These are phyloP conservation scores for Durotheca rogersii DNA, from an alignment of 495 filamentous ascomycete genomes.

Conservation along the genomic window DNA sequence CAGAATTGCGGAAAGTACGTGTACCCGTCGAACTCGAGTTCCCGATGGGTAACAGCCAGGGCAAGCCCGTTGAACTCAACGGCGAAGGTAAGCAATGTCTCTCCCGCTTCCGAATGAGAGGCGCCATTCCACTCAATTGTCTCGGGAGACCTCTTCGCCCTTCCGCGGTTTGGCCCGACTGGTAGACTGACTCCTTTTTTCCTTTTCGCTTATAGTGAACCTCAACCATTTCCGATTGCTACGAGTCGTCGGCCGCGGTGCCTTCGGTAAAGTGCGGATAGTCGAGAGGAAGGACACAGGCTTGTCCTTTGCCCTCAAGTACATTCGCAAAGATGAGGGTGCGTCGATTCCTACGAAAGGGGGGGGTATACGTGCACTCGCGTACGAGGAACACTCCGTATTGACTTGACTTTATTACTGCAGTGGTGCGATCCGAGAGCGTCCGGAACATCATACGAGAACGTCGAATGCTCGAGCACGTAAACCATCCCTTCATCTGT, in stretches of 20 bases:
- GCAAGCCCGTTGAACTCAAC: slow-evolving; percentile 87
- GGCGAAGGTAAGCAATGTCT: slow-evolving; percentile 84
- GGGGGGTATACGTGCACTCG: not conserved
- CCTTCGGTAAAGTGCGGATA: slow-evolving; percentile 97
- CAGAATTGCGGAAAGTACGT: slow-evolving; percentile 10
- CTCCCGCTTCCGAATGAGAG: slow-evolving; percentile 5
- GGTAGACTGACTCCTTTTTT: slow-evolving; percentile 17
- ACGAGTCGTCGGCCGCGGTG: slow-evolving; percentile 94
- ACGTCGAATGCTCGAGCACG: slow-evolving; percentile 93
- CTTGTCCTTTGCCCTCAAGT: slow-evolving; percentile 90
- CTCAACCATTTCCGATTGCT: slow-evolving; percentile 96
- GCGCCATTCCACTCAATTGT: slow-evolving; percentile 8
- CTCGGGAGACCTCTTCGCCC: slow-evolving; percentile 12
- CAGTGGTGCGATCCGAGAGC: slow-evolving; percentile 95
- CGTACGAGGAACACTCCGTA: not conserved
- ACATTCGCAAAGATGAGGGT: slow-evolving; percentile 99
- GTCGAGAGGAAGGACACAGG: slow-evolving; percentile 96
- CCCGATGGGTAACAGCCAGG: slow-evolving; percentile 88
- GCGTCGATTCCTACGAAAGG: slow-evolving; percentile 33
- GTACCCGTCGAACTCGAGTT: slow-evolving; percentile 6
- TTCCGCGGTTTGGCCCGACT: slow-evolving; percentile 12
- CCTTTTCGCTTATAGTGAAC: slow-evolving; percentile 66
- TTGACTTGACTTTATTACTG: slow-evolving; percentile 9
- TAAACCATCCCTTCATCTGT: slow-evolving; percentile 97
- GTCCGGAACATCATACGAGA: slow-evolving; percentile 98